phyloP scores from a whole-genome alignment of 139 green algal species.

The Chlorella sp. region DNA sequence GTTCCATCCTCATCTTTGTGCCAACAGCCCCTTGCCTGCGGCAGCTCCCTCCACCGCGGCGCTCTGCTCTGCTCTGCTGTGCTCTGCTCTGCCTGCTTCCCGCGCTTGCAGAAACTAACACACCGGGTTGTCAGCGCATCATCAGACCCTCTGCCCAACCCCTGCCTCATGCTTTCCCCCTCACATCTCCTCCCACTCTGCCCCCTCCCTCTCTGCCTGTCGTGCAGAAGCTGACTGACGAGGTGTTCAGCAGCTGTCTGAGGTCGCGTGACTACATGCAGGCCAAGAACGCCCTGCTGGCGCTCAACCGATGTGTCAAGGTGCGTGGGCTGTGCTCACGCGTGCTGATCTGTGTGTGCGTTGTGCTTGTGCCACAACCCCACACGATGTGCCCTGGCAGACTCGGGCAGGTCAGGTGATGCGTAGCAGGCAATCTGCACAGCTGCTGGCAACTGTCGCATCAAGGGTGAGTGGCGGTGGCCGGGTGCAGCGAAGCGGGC shows the following conservation, averaged over 20 bases:
- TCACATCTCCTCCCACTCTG: background rate
- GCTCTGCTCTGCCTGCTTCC: no score
- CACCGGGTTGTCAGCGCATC: no score
- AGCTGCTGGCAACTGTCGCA: background rate
- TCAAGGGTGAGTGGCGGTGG: no score
- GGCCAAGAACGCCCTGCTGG: constrained; percentile 63
- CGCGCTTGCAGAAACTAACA: no score
- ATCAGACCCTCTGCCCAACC: background rate
- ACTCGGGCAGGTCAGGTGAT: no score
- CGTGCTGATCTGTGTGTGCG: background rate
- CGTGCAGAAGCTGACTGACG: constrained; percentile 31
- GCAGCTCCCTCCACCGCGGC: no score
- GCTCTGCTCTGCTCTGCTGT: no score
- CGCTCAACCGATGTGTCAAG: constrained; percentile 55
- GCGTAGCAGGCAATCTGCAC: no score
- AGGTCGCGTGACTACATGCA: constrained; percentile 61
- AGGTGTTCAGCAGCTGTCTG: constrained; percentile 53
- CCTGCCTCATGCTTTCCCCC: background rate
- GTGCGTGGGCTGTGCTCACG: background rate
- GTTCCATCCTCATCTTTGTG: background rate
- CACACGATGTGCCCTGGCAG: no score
- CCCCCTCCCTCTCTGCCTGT: background rate
- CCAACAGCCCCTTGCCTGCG: background rate
- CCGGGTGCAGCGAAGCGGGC: no score
- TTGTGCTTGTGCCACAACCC: background rate